Base-by-base conservation (phyloP, 805 yeast species). In the Clavispora asparagi region DNA sequence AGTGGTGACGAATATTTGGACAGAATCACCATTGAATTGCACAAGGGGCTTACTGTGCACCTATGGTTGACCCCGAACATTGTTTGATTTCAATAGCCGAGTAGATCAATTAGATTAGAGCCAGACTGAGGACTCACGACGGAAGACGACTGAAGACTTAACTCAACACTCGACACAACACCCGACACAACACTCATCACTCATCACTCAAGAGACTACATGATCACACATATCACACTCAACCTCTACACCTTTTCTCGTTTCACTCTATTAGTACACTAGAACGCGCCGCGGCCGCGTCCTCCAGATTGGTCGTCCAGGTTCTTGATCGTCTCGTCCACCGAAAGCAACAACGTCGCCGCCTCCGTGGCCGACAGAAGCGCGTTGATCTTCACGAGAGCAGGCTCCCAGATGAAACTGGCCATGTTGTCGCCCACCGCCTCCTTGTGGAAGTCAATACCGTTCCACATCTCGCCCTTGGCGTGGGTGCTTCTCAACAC, bases 401-500 rank as follows among this genome's bases (percentile, higher is more conserved):
- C 84, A 4, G 99, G 99, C 68, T 94, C 99, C 99, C 99, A 94
- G 47, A 94, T 95, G 60, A 88, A 92, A 51, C 76, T 80, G 44
- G 79, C 82, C 74, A 90, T 81, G 63, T 91, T 94, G 66, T 92
- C 84, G 40, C 90, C 90, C 49, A 90, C 83, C 36, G 76, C 65
- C 63, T 89, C 98, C 50, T 80, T 80, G 49, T 81, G 86, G 71
- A 94, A 94, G 69, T 94, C 97, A 50, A 94, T 82, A 55, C 99
- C 99, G 52, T 75, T 83, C 94, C 96, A 88, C 39, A 70, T 76
- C 59, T 92, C 96, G 51, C 96, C 97, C 64, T 87, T 87, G 44
- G 96, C 94, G 61, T 94, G 99, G 16, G 88, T 85, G 78, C 94
- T 86, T 69, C 99, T 82, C 61, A 94, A 75, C 61, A 85, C 81